Evolutionary conservation across 2,329 filamentous ascomycete species (phyloP), one percentile per base, ranked within the genome.

Genomic region (Conoideocrella luteorostrata): DNA sequence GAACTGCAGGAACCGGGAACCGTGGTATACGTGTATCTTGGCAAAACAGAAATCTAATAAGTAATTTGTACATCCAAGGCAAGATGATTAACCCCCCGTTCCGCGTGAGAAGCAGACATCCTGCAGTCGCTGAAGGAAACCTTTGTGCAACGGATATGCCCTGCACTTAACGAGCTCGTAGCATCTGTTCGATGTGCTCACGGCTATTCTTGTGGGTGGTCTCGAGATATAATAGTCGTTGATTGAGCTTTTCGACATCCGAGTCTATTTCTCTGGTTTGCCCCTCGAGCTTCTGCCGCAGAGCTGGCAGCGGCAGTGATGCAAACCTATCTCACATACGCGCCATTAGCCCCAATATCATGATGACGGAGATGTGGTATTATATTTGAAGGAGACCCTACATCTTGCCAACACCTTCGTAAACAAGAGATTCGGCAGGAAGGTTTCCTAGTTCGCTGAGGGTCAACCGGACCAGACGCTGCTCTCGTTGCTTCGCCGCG

Each of bases 391-490:
- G 18, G 37, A 29, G 24, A 43, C 68, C 82, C 57, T 66, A 96
- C 93, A 98, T 97, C 70, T 97, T 98, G 41, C 93, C 93, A 10
- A 97, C 85, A 5, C 91, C 91, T 67, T 97, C 91, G 58, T 97
- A 98, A 22, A 95, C 80, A 24, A 83, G 83, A 0, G 88, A 93
- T 38, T 84, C 78, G 15, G 77, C 63, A 4, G 89, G 84, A 48
- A 98, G 68, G 6, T 79, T 75, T n/a, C 80, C 77, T 39, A 97
- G 74, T 66, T 98, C 93, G 51, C 77, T 87, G 28, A 84, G 77
- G 2, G 91, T 97, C 52, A 98, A 71, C 64, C 95, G 86, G 33
- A 94, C 75, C 67, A 96, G 81, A 35, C 93, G 88, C 60, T 86
- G 82, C 62, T 97, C 91, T 46, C 90, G 82, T 64, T 91, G 87